Conservation (phyloP, 805 yeast species). For the Candida andamanensis region DNA sequence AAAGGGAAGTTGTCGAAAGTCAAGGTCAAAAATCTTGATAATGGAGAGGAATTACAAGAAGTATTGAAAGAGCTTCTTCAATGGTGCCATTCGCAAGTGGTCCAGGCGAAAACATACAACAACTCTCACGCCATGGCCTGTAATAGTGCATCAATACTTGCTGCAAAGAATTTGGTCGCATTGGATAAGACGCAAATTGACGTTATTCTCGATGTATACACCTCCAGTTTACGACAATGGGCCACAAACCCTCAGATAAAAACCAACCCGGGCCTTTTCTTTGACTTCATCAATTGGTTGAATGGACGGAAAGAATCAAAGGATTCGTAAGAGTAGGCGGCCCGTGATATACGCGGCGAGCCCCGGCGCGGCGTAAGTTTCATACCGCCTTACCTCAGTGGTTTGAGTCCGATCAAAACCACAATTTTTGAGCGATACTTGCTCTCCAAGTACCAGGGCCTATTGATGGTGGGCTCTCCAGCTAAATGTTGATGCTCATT, state of each 20-base stretch:
- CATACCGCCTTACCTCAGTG: not conserved
- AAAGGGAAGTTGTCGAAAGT: constrained; percentile 55
- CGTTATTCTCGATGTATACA: constrained; percentile 51
- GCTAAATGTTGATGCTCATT: too few relatives aligned
- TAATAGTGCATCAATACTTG: constrained; percentile 60
- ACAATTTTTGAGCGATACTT: too few relatives aligned
- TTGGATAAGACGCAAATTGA: constrained; percentile 34
- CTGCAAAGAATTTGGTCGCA: constrained; percentile 49
- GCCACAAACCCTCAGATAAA: constrained; percentile 41
- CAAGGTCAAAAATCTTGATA: constrained; percentile 20
- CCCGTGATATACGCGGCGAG: too few relatives aligned
- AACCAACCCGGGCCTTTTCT: constrained; percentile 53
- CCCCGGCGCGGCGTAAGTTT: not conserved
- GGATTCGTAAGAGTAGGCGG: too few relatives aligned
- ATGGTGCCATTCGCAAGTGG: constrained; percentile 39
- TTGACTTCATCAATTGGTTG: constrained; percentile 79
- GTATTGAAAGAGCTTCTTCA: constrained; percentile 25
- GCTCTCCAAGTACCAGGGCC: too few relatives aligned
- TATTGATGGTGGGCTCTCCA: too few relatives aligned
- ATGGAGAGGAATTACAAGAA: too few relatives aligned
- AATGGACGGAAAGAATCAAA: constrained; percentile 44
- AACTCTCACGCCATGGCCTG: constrained; percentile 53
- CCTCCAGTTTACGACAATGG: constrained; percentile 58
- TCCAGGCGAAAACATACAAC: constrained; percentile 30
- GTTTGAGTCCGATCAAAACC: too few relatives aligned